Conservation (phyloP, 2,329 filamentous ascomycete genomes). For the Sporothrix euskadiensis region DNA sequence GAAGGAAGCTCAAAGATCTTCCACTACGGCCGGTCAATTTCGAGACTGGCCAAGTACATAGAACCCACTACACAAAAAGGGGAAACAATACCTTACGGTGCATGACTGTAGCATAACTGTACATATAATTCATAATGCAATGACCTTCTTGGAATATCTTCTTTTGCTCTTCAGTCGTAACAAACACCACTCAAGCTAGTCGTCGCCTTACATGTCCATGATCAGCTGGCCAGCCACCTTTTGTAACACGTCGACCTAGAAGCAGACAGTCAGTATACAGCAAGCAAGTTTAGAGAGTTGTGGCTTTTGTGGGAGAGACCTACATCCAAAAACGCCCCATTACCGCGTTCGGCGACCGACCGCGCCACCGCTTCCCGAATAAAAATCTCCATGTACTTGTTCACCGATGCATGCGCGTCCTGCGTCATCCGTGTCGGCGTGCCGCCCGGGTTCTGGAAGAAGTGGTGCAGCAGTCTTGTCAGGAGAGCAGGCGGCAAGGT, state of each 20-base stretch:
- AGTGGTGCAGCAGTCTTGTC: conserved; percentile 73
- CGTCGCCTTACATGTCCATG: conserved; percentile 69
- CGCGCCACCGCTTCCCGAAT: conserved; percentile 84
- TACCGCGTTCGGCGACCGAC: conserved; percentile 67
- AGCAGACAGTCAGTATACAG: neutral
- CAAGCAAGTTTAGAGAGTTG: too few species aligned
- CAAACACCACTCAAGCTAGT: neutral
- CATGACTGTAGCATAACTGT: conserved; percentile 20
- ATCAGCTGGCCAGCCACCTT: conserved; percentile 82
- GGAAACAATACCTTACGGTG: neutral
- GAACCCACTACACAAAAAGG: neutral
- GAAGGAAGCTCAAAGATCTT: neutral
- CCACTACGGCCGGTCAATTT: neutral
- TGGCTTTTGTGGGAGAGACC: conserved; percentile 35
- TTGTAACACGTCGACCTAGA: conserved; percentile 81
- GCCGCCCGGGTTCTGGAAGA: conserved; percentile 60
- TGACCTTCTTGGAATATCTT: neutral
- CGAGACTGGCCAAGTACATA: neutral
- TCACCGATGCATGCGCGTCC: conserved; percentile 74
- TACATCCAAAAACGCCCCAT: conserved; percentile 71
- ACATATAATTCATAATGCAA: conserved; percentile 23
- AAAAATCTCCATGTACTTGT: conserved; percentile 88
- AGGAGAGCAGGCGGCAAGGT: conserved; percentile 73
- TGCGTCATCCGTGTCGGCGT: conserved; percentile 71
- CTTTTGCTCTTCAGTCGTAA: neutral